phyloP scores from a whole-genome alignment of 345 rosid species.

The Acer yangbiense region DNA sequence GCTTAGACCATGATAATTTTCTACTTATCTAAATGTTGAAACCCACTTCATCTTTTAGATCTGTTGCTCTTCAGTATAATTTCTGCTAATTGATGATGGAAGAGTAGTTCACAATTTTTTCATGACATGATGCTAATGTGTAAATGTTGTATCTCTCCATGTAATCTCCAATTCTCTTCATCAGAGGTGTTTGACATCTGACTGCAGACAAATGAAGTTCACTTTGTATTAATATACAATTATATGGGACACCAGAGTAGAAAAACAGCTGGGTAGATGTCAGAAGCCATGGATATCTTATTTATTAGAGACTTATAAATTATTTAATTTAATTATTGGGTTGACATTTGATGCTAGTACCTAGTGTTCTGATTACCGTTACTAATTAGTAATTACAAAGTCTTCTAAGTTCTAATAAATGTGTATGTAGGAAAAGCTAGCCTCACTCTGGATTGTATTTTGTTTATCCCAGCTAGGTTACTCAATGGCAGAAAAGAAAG shows the following conservation, averaged over 20 bases:
- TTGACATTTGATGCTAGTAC: background rate
- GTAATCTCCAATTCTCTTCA: background rate
- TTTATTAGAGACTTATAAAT: background rate
- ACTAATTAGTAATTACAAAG: background rate
- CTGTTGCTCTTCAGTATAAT: background rate
- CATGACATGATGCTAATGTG: background rate
- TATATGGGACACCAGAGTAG: background rate
- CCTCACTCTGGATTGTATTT: background rate
- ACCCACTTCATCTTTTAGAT: background rate
- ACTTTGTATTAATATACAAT: background rate
- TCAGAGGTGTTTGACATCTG: background rate
- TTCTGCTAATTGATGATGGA: conserved; percentile 6
- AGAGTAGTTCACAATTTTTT: background rate
- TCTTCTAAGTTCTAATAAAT: background rate
- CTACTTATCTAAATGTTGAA: background rate
- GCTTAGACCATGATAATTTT: background rate
- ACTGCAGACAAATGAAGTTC: background rate
- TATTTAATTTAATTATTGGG: background rate
- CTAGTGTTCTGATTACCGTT: background rate
- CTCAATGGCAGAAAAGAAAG: background rate
- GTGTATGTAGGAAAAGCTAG: background rate
- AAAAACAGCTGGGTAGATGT: background rate
- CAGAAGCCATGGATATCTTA: background rate
- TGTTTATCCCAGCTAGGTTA: background rate
- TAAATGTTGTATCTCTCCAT: background rate